Evolutionary conservation across 352 stramenopile species (phyloP).

Genomic region (Pythium dissotocum): DNA sequence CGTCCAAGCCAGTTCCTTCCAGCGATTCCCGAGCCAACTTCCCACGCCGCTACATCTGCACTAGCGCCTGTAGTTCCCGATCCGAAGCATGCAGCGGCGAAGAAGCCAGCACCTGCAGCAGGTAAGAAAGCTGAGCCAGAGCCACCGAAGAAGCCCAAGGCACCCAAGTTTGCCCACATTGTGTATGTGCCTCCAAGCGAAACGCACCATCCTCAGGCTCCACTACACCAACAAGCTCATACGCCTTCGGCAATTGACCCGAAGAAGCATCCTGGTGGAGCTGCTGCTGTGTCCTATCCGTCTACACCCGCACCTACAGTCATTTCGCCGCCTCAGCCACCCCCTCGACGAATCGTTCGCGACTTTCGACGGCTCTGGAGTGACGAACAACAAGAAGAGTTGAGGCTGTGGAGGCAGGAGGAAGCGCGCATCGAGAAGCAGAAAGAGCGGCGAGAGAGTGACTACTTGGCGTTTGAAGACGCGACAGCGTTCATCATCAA

Average conservation of each 20-base stretch:
- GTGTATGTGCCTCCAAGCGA: constrained; percentile 35
- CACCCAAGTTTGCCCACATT: constrained; percentile 38
- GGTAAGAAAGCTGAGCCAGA: constrained; percentile 55
- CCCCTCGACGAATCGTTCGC: constrained; percentile 37
- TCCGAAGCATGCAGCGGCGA: constrained; percentile 27
- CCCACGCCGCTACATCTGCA: constrained; percentile 15
- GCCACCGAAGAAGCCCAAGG: constrained; percentile 38
- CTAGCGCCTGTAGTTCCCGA: constrained; percentile 30
- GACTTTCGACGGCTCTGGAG: constrained; percentile 78
- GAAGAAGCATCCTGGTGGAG: constrained; percentile 15
- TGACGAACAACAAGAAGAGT: constrained; percentile 46
- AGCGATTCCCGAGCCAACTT: constrained; percentile 37
- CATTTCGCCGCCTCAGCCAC: constrained; percentile 7
- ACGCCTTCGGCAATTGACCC: constrained; percentile 4
- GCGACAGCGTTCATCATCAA: constrained; percentile 73
- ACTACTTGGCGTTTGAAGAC: constrained; percentile 77
- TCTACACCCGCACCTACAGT: constrained; percentile 1
- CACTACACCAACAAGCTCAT: neutral
- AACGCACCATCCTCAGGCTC: constrained; percentile 4
- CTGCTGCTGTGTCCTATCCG: constrained; percentile 12
- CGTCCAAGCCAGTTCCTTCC: constrained; percentile 61
- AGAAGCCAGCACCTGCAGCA: constrained; percentile 32
- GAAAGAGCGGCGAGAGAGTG: constrained; percentile 45
- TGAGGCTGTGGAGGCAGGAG: constrained; percentile 49
- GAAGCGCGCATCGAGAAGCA: constrained; percentile 56